Conservation (phyloP, 148 eudicot genomes). For the Fagopyrum homotropicum region DNA sequence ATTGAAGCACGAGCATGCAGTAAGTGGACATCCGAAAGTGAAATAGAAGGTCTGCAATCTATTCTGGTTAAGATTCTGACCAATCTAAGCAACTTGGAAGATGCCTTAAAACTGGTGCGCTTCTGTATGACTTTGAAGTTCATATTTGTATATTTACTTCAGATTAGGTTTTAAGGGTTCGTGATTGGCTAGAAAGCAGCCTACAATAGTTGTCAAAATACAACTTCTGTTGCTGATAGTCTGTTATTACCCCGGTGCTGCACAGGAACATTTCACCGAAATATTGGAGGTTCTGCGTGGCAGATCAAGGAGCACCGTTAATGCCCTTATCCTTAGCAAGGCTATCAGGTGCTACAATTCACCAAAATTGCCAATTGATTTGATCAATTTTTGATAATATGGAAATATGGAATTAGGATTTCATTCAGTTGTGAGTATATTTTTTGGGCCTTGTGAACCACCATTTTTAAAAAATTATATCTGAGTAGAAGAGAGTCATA, state of each 20-base stretch:
- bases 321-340: constrained; percentile 47
- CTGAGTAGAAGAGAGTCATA: background rate
- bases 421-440: background rate
- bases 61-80: constrained; percentile 47
- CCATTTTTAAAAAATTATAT: background rate
- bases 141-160: background rate
- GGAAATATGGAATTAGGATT: background rate
- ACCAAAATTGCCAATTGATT: background rate
- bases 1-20: constrained; percentile 39
- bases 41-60: constrained; percentile 49
- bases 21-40: constrained; percentile 41
- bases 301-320: constrained; percentile 43
- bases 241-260: background rate
- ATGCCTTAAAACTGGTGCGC: constrained; percentile 45
- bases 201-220: background rate
- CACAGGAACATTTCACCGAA: constrained; percentile 51
- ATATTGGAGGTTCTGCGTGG: constrained; percentile 61
- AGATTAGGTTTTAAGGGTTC: too few species aligned
- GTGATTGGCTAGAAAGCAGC: background rate
- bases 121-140: constrained; percentile 10
- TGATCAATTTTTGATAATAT: background rate
- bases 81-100: constrained; percentile 44
- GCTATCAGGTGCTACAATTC: constrained; percentile 42
- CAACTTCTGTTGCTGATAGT: constrained; percentile 1
- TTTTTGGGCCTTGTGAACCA: background rate